Percentiles rank a stretch among this genome's conserved stretches.
These are phyloP conservation scores for Trichophyton rubrum DNA, from an alignment of 2,329 filamentous ascomycete species.

Conservation along the genomic window DNA sequence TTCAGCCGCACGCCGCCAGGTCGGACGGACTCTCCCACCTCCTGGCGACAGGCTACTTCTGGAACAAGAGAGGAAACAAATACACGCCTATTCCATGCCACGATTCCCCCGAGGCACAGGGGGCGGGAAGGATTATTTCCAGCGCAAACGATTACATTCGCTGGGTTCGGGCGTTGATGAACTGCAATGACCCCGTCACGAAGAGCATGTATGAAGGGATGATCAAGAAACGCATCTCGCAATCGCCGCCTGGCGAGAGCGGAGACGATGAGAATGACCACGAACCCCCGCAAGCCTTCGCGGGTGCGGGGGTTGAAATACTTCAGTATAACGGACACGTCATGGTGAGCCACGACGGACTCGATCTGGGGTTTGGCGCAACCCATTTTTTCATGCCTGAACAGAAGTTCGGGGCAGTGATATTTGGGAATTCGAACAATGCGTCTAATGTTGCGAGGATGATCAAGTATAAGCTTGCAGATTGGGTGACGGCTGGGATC, in stretches of 20 bases:
- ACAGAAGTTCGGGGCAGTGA: neutral
- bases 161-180: slow-evolving; percentile 21
- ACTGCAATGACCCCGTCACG: slow-evolving; percentile 18
- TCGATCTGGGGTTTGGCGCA: neutral
- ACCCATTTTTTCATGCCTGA: neutral
- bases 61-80: slow-evolving; percentile 19
- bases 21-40: slow-evolving; percentile 16
- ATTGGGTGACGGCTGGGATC: slow-evolving; percentile 16
- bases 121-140: slow-evolving; percentile 34
- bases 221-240: slow-evolving; percentile 16
- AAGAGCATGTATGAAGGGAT: slow-evolving; percentile 17
- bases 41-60: slow-evolving; percentile 36
- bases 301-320: neutral
- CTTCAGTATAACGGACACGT: slow-evolving; percentile 5
- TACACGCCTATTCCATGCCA: slow-evolving; percentile 15
- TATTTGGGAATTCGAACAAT: neutral
- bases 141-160: slow-evolving; percentile 22
- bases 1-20: neutral
- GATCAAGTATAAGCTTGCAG: slow-evolving; percentile 7
- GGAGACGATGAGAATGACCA: slow-evolving; percentile 9
- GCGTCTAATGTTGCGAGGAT: neutral
- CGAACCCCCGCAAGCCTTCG: slow-evolving; percentile 13
- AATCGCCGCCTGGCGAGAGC: slow-evolving; percentile 9
- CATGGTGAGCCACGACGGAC: slow-evolving; percentile 7
- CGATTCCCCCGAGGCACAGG: slow-evolving; percentile 25